Base-by-base conservation (phyloP, 164 flowering plant genomes). In the Berberis vulgaris region DNA sequence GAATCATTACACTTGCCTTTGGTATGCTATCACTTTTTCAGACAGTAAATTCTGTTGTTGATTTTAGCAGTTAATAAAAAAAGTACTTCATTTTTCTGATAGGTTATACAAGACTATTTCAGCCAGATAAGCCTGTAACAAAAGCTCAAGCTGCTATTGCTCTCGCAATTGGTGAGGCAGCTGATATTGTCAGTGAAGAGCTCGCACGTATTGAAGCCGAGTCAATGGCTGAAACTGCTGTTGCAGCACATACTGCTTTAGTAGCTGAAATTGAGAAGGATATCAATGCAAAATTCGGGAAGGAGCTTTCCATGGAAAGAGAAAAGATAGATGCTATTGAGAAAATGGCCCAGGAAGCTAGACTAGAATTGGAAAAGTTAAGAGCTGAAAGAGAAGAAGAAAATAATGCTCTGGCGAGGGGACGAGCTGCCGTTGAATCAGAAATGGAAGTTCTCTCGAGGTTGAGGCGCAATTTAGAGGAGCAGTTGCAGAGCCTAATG, bases 141-240 rank as follows among this genome's bases (percentile, higher is more conserved):
- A 91, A 85, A 69, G 96, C 91, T 66, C 99, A 91, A 76, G 97
- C 97, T 69, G 99, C 99, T 60, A 83, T 95, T 72, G 96, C 97
- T 69, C 85, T 95, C 71, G 81, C 94, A 45, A 84, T 80, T 52
- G 90, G 99, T 56, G 97, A 95, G 63, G 82, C 92, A 59, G 80
- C 91, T 67, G 96, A 89, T 49, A 65, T 84, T 61, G 99, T 95
- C 3, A 80, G 78, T 59, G 99, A 95, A 77, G 99, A 95, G 84
- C 88, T 95, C 54, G 80, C 97, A 68, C 96, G 99, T 45, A 95
- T 95, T 45, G 99, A 95, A 79, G 97, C 99, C 49, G 99, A 95
- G 72, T 78, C 89, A 38, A 77, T 85, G 78, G 97, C 99, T 57
- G 96, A 95, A 81, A 81, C 86, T 71, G 97, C 90, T 63, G 97